Conservation (phyloP, 257 asterid species). For the Solanum okadae region DNA sequence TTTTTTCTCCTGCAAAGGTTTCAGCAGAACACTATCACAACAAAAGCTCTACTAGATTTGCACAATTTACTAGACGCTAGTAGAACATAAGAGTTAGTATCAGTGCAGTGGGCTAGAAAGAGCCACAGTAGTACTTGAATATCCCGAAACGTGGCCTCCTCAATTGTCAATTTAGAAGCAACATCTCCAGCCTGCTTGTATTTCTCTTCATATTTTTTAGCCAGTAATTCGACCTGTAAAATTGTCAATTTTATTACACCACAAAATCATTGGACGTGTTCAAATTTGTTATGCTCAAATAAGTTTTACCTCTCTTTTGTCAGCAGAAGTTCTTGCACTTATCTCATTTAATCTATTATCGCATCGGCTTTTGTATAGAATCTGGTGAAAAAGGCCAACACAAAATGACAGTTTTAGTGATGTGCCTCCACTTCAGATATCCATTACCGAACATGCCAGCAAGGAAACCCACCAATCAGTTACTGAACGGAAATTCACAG, state of each 20-base stretch:
- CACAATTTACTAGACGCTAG: neutral
- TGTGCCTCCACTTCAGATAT: neutral
- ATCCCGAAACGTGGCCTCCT: constrained; percentile 95
- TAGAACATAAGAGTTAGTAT: neutral
- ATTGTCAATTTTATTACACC: constrained; percentile 11
- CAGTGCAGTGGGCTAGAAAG: neutral
- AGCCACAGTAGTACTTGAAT: constrained; percentile 57
- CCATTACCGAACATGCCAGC: neutral
- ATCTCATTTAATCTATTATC: constrained; percentile 92
- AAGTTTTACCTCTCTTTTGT: constrained; percentile 70
- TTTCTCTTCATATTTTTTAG: constrained; percentile 89
- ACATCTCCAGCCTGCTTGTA: constrained; percentile 88
- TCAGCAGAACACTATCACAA: neutral
- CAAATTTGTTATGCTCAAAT: constrained; percentile 2
- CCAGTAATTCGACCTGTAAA: constrained; percentile 65
- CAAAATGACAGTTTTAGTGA: constrained; percentile 5
- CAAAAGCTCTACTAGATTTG: neutral
- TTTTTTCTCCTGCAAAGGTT: constrained; percentile 60
- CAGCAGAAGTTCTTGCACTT: constrained; percentile 67
- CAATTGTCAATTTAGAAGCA: constrained; percentile 82
- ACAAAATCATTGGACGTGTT: neutral
- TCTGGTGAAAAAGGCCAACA: constrained; percentile 35
- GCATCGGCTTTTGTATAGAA: constrained; percentile 89
- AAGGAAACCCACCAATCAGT: neutral
- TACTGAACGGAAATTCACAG: neutral